Evolutionary conservation across 805 yeast species (phyloP).

Genomic region (Saturnispora halmiae): DNA sequence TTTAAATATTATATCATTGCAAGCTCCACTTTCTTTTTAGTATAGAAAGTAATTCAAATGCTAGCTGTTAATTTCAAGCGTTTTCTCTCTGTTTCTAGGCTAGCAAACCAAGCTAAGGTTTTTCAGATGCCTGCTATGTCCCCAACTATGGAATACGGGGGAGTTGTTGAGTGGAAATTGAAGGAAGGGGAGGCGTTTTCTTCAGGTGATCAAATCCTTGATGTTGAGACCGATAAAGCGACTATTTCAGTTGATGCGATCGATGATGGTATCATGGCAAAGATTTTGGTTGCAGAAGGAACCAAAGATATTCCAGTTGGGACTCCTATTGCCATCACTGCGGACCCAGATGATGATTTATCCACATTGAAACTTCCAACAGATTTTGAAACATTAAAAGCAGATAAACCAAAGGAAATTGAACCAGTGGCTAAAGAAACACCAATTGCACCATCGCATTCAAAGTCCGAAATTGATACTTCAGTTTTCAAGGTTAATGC

Average conservation of each 20-base stretch:
- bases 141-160: constrained; percentile 97
- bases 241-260: constrained; percentile 78
- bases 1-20: not conserved
- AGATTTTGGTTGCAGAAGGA: constrained; percentile 66
- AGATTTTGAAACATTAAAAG: constrained; percentile 23
- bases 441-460: constrained; percentile 22
- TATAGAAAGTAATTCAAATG: not conserved
- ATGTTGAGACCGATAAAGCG: constrained; percentile 83
- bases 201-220: constrained; percentile 76
- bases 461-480: too few species aligned
- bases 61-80: not conserved
- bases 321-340: constrained; percentile 78
- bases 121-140: constrained; percentile 98
- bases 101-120: constrained; percentile 31
- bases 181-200: constrained; percentile 64
- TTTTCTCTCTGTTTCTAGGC: not conserved
- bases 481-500: too few species aligned
- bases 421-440: constrained; percentile 13
- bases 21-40: not conserved
- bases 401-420: constrained; percentile 11
- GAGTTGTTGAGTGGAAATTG: constrained; percentile 81
- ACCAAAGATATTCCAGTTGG: constrained; percentile 75
- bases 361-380: constrained; percentile 51
- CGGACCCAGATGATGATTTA: constrained; percentile 83
- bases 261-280: constrained; percentile 86